Evolutionary conservation across 2,329 filamentous ascomycete genomes (phyloP), one percentile per base, ranked within the genome.

Genomic region (Xylaria sp.): DNA sequence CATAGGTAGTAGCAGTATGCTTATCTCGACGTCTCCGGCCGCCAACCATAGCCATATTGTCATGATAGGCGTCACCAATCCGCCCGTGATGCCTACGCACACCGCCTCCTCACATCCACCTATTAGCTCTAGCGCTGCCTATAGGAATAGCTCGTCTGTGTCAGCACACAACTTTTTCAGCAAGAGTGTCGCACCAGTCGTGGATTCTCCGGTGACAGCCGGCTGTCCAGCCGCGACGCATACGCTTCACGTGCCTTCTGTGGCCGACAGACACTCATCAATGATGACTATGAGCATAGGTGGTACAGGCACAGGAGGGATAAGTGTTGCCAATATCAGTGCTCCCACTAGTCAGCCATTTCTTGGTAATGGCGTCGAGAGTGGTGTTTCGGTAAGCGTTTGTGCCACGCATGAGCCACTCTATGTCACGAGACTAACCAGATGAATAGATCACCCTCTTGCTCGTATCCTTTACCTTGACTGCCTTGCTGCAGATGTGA

Each of bases 371-470:
- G 68, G 64, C 12, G 58, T 59, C 11, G 45, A 69, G 30, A 73
- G 57, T 57, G 65, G 69, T 39, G 64, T 75, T 71, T 77, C 74
- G 57, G 75, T 78, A 71, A 71, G 60, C 36, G 47, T 50, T 59
- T 55, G 34, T 47, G 21, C 21, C n/a, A n/a, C 50, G 42, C 19
- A 36, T 45, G 17, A 24, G 6, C 6, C 30, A 50, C 14, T 42
- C 27, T 27, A 30, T 48, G 32, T 19, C 3, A 39, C n/a, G 14
- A 50, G 12, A 59, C 71, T 76, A 65, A 75, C 63, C 19, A 48
- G 11, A 36, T 50, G 12, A 42, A 1, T 19, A 77, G 75, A 47
- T 73, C 34, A 72, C 71, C 8, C 50, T 78, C n/a, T 68, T 77
- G 50, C 30, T 73, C 12, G 58, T 68, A 53, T 76, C 74, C 9